Evolutionary conservation across 2,329 filamentous ascomycete genomes (phyloP).

Genomic region (Cytospora schulzeri): DNA sequence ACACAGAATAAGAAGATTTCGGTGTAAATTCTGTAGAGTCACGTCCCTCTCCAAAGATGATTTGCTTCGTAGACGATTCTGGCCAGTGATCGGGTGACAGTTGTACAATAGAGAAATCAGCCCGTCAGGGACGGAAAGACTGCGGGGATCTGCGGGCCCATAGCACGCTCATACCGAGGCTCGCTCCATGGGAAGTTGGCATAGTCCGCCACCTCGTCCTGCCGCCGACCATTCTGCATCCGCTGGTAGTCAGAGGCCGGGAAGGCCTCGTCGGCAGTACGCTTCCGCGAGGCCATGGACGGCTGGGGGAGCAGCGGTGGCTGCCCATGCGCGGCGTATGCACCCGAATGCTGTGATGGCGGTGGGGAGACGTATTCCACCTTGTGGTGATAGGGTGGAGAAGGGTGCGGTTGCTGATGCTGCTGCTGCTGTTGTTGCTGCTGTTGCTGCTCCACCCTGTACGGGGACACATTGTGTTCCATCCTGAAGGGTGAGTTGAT

Average conservation of each 20-base stretch:
- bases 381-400: constrained; percentile 13
- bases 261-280: constrained; percentile 22
- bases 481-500: constrained; percentile 13
- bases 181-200: constrained; percentile 13
- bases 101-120: background rate
- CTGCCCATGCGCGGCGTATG: constrained; percentile 8
- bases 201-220: constrained; percentile 14
- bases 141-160: constrained; percentile 4
- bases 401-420: background rate
- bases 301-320: constrained; percentile 3
- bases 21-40: background rate
- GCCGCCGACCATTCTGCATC: constrained; percentile 22
- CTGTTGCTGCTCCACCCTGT: constrained; percentile 10
- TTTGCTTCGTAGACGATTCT: background rate
- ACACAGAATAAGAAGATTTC: background rate
- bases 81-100: too few relatives aligned
- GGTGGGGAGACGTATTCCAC: constrained; percentile 5
- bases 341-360: background rate
- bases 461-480: constrained; percentile 14
- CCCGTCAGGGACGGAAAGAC: constrained; percentile 9
- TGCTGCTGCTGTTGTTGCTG: background rate
- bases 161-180: constrained; percentile 17
- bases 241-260: constrained; percentile 18
- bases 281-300: constrained; percentile 18
- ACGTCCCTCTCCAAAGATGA: background rate